A percentile compares a stretch with the other conserved stretches of the same genome.
Evolutionary conservation across 352 stramenopile genomes (phyloP).

Genomic region (Pythium dissotocum): DNA sequence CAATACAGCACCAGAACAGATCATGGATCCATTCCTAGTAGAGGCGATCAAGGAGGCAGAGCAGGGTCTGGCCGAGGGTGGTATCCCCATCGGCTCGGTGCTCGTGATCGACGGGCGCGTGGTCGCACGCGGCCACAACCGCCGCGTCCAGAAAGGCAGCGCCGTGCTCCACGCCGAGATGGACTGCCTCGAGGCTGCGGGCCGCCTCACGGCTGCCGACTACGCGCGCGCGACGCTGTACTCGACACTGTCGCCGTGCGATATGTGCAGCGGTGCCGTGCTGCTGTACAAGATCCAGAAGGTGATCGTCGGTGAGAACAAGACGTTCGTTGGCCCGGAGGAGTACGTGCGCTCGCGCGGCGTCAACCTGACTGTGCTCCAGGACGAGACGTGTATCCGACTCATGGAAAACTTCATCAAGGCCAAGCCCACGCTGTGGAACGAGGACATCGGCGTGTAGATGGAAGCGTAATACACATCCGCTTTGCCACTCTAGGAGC

Average conservation of each 20-base stretch:
- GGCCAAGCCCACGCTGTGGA: conserved; percentile 2
- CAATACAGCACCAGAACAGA: neutral
- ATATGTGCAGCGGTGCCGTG: conserved; percentile 47
- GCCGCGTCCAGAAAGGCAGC: conserved; percentile 38
- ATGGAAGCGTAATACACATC: too few relatives aligned
- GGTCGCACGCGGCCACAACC: conserved; percentile 41
- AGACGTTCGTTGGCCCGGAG: conserved; percentile 41
- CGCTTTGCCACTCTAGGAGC: too few relatives aligned
- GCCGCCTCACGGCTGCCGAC: conserved; percentile 36
- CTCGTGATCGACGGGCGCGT: conserved; percentile 29
- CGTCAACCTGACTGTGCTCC: conserved; percentile 33
- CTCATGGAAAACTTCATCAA: conserved; percentile 40
- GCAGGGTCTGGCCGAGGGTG: conserved; percentile 16
- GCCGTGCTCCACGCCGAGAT: conserved; percentile 45
- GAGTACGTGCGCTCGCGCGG: conserved; percentile 35
- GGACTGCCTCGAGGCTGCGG: conserved; percentile 41
- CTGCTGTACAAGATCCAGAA: conserved; percentile 49
- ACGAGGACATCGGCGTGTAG: neutral
- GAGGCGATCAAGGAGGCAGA: neutral
- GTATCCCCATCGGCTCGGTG: conserved; percentile 43
- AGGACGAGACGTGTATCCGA: conserved; percentile 36
- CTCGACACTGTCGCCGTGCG: conserved; percentile 42
- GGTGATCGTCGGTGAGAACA: conserved; percentile 47
- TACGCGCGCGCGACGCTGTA: conserved; percentile 41
- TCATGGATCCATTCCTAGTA: neutral